Conservation (phyloP, 495 filamentous ascomycete genomes). For the Neurospora sp. region DNA sequence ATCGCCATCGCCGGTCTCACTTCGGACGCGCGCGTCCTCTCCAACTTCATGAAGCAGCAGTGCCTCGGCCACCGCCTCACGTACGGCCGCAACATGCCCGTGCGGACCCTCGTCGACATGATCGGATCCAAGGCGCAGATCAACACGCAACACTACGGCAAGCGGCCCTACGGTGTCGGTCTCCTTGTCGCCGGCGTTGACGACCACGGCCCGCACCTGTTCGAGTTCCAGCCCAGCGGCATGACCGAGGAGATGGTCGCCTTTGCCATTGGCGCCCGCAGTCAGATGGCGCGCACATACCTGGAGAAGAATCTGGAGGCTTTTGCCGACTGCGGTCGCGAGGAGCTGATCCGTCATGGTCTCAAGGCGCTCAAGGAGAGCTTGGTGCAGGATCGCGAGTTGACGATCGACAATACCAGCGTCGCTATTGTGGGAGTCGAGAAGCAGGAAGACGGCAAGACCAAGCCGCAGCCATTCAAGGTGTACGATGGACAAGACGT, state of each 20-base stretch:
- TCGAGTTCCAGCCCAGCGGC: conserved; percentile 94
- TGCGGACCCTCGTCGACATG: conserved; percentile 75
- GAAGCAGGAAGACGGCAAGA: conserved; percentile 32
- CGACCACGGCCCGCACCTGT: conserved; percentile 84
- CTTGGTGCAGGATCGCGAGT: conserved; percentile 89
- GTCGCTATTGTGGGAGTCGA: conserved; percentile 68
- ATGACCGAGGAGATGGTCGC: conserved; percentile 96
- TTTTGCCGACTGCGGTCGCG: conserved; percentile 60
- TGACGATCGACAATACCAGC: conserved; percentile 92
- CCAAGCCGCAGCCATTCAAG: conserved; percentile 70
- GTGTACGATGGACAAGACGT: conserved; percentile 86
- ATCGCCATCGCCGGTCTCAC: conserved; percentile 94
- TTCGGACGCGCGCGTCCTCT: conserved; percentile 95
- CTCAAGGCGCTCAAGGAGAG: conserved; percentile 89
- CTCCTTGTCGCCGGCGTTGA: conserved; percentile 90
- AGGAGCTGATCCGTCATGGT: conserved; percentile 85
- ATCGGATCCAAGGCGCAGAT: conserved; percentile 95
- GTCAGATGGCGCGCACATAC: conserved; percentile 95
- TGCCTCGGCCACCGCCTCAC: conserved; percentile 89
- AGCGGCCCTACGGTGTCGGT: conserved; percentile 92
- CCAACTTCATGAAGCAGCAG: conserved; percentile 99
- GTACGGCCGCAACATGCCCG: conserved; percentile 83
- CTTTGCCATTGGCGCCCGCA: conserved; percentile 88
- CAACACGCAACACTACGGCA: conserved; percentile 96
- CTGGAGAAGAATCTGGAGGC: conserved; percentile 80